phyloP scores from a whole-genome alignment of 2,329 filamentous ascomycete species.

The Phoma sp. region DNA sequence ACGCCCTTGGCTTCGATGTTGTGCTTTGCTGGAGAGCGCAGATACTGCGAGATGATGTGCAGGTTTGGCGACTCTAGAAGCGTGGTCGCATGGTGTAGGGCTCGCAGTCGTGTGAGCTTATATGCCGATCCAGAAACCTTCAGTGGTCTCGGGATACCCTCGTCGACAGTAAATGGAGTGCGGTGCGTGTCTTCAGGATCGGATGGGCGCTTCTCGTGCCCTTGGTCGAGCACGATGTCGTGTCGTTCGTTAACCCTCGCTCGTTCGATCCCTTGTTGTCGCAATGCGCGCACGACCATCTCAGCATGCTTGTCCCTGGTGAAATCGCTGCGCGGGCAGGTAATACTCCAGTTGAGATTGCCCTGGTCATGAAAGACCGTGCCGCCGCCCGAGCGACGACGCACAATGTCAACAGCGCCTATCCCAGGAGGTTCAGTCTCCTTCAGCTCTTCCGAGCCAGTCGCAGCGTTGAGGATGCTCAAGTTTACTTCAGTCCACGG shows the following conservation, averaged over 20 bases:
- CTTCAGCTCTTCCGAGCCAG: conserved; percentile 24
- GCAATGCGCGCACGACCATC: conserved; percentile 89
- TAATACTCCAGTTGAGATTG: conserved; percentile 95
- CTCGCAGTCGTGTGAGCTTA: conserved; percentile 81
- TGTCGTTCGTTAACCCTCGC: conserved; percentile 87
- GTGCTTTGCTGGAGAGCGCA: conserved; percentile 78
- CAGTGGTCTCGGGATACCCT: conserved; percentile 50
- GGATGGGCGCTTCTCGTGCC: conserved; percentile 28
- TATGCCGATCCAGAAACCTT: conserved; percentile 96
- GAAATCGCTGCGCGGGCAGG: conserved; percentile 78
- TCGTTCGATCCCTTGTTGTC: conserved; percentile 62
- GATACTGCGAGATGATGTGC: conserved; percentile 69
- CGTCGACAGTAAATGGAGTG: conserved; percentile 52
- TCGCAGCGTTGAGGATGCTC: conserved; percentile 60
- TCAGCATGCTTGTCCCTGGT: conserved; percentile 86
- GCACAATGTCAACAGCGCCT: conserved; percentile 69
- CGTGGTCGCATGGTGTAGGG: conserved; percentile 93
- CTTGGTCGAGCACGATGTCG: conserved; percentile 82
- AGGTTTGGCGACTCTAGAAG: conserved; percentile 81
- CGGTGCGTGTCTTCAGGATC: conserved; percentile 53
- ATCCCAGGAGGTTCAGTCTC: conserved; percentile 50
- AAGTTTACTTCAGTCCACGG: conserved; percentile 94
- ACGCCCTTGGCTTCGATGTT: conserved; percentile 85
- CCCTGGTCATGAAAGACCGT: conserved; percentile 93
- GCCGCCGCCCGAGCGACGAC: conserved; percentile 86